phyloP scores from a whole-genome alignment of 805 yeast genomes.

The Isabelozyma gotoi region DNA sequence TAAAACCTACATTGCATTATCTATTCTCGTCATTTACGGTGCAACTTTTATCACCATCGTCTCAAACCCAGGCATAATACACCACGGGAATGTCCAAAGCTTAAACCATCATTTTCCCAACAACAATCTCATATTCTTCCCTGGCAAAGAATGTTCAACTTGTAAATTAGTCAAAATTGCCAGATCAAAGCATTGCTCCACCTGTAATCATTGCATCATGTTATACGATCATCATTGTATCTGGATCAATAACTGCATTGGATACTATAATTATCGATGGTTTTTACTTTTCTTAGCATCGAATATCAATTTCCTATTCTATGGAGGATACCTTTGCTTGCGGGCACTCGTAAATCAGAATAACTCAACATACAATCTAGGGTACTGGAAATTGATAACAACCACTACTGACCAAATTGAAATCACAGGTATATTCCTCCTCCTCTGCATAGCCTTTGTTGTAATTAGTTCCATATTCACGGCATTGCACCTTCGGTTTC shows the following conservation, averaged over 20 bases:
- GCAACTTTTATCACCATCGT: constrained; percentile 39
- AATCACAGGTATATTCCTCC: constrained; percentile 40
- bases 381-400: constrained; percentile 20
- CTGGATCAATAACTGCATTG: constrained; percentile 75
- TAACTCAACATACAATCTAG: constrained; percentile 1
- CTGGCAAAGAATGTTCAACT: constrained; percentile 45
- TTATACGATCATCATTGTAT: constrained; percentile 61
- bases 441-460: constrained; percentile 37
- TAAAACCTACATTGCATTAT: constrained; percentile 22
- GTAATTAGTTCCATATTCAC: constrained; percentile 40
- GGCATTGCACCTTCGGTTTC: constrained; percentile 46
- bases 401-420: constrained; percentile 31
- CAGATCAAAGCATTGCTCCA: constrained; percentile 61
- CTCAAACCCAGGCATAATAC: constrained; percentile 43
- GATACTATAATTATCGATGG: constrained; percentile 60
- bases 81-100: constrained; percentile 8
- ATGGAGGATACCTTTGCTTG: constrained; percentile 42
- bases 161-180: constrained; percentile 53
- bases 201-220: constrained; percentile 55
- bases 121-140: constrained; percentile 57
- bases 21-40: constrained; percentile 30
- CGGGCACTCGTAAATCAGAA: constrained; percentile 12
- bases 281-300: constrained; percentile 55
- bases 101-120: constrained; percentile 22
- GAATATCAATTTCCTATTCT: constrained; percentile 42